These are phyloP conservation scores for Metschnikowia koreensis DNA, from an alignment of 805 yeast genomes.

Conservation along the genomic window DNA sequence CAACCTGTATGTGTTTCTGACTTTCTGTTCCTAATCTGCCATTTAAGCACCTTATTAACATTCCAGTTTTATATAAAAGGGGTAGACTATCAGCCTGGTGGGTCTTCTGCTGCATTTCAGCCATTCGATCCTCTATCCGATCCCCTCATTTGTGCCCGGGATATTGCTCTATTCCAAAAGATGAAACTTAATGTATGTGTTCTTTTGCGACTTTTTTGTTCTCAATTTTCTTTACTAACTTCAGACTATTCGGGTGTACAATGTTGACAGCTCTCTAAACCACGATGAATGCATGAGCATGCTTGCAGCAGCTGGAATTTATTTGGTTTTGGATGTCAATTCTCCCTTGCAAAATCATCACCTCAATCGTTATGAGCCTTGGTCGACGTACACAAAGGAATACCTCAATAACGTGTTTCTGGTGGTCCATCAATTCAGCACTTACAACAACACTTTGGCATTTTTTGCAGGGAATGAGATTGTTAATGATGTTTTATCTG, in stretches of 20 bases:
- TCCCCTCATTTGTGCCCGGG: slow-evolving; percentile 72
- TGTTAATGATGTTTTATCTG: slow-evolving; percentile 74
- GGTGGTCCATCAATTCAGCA: slow-evolving; percentile 77
- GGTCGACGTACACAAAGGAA: slow-evolving; percentile 74
- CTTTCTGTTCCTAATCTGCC: background rate
- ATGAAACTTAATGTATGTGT: slow-evolving; percentile 71
- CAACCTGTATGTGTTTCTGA: slow-evolving; percentile 54
- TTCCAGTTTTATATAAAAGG: slow-evolving; percentile 73
- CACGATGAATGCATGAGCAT: slow-evolving; percentile 91
- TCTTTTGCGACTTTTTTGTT: background rate
- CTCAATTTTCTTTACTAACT: slow-evolving; percentile 14
- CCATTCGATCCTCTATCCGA: slow-evolving; percentile 75
- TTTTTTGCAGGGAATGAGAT: slow-evolving; percentile 93
- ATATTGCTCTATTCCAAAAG: slow-evolving; percentile 73
- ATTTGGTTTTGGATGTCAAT: slow-evolving; percentile 85
- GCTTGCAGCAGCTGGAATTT: slow-evolving; percentile 90
- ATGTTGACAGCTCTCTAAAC: slow-evolving; percentile 75
- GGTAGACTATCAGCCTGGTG: slow-evolving; percentile 95
- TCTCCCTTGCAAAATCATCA: slow-evolving; percentile 79
- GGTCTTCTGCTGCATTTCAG: slow-evolving; percentile 69
- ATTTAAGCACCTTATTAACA: background rate
- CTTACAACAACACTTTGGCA: slow-evolving; percentile 85
- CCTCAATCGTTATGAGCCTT: slow-evolving; percentile 87
- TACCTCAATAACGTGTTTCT: slow-evolving; percentile 76
- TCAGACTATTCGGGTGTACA: slow-evolving; percentile 77